phyloP scores from a whole-genome alignment of 2,329 filamentous ascomycete genomes.

The Podosphaera xanthii region DNA sequence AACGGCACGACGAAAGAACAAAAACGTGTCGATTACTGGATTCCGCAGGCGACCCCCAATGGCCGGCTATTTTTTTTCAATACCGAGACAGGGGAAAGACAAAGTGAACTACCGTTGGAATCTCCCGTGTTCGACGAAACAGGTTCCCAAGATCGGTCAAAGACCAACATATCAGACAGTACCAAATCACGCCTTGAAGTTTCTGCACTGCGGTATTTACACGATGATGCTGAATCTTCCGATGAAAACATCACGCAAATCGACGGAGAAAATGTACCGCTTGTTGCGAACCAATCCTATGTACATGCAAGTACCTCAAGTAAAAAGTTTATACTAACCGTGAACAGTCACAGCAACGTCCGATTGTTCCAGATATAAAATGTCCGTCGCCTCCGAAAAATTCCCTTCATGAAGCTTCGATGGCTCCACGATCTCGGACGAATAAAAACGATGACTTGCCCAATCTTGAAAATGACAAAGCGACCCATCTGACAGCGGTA shows the following conservation, averaged over 20 bases:
- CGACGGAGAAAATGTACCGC: conserved; percentile 53
- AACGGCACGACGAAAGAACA: conserved; percentile 38
- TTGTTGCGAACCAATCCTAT: conserved; percentile 43
- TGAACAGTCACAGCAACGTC: conserved; percentile 32
- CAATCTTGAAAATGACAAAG: conserved; percentile 13
- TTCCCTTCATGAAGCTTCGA: conserved; percentile 52
- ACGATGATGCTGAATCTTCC: conserved; percentile 80
- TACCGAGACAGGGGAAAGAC: conserved; percentile 84
- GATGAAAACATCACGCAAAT: conserved; percentile 63
- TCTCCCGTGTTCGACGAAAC: conserved; percentile 68
- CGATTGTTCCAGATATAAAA: conserved; percentile 35
- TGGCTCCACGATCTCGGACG: conserved; percentile 30
- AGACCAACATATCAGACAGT: conserved; percentile 70
- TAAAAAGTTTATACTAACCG: conserved; percentile 8
- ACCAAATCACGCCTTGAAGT: conserved; percentile 77
- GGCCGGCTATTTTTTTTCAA: conserved; percentile 95
- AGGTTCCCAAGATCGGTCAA: conserved; percentile 71
- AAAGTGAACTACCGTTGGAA: conserved; percentile 83
- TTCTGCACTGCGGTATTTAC: conserved; percentile 61
- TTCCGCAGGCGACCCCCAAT: conserved; percentile 86
- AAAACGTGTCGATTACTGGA: conserved; percentile 91
- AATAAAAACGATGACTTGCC: conserved; percentile 32
- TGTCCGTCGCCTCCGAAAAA: conserved; percentile 83
- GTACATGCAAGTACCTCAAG: conserved; percentile 23
- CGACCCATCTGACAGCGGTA: conserved; percentile 27